Conservation (phyloP, 176 grass and related monocot species). For the Oryza rufipogon region DNA sequence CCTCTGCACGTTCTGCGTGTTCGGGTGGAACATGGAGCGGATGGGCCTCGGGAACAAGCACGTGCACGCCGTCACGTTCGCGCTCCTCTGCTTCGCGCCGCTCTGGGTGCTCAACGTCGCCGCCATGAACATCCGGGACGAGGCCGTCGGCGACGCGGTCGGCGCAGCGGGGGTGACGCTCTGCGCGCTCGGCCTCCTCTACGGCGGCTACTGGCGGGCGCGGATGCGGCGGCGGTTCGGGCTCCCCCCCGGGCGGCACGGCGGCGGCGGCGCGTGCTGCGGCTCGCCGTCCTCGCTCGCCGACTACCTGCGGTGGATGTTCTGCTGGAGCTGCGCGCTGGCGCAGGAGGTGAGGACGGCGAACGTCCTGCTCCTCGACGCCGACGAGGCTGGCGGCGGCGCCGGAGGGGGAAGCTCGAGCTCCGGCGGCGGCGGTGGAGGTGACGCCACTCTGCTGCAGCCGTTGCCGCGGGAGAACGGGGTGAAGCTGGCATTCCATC, state of each 20-base stretch:
- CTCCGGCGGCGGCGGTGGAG: not conserved
- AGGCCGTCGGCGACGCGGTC: conserved; percentile 42
- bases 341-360: conserved; percentile 74
- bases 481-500: not conserved
- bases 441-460: not conserved
- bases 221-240: conserved; percentile 61
- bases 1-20: conserved; percentile 75
- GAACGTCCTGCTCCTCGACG: conserved; percentile 49
- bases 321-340: conserved; percentile 65
- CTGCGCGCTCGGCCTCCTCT: conserved; percentile 62
- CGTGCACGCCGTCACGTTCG: conserved; percentile 60
- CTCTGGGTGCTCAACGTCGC: conserved; percentile 73
- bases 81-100: conserved; percentile 69
- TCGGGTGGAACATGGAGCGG: conserved; percentile 87
- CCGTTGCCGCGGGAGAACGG: conserved; percentile 38
- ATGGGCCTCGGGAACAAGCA: conserved; percentile 74
- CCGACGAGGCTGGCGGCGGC: conserved; percentile 35
- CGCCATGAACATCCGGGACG: conserved; percentile 59
- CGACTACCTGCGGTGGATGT: conserved; percentile 46
- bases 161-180: conserved; percentile 51
- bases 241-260: conserved; percentile 25
- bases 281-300: not conserved
- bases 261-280: conserved; percentile 6
- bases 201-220: conserved; percentile 72
- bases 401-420: not conserved